Conservation (phyloP, 306 rosid genomes). For the Begonia peltatifolia region DNA sequence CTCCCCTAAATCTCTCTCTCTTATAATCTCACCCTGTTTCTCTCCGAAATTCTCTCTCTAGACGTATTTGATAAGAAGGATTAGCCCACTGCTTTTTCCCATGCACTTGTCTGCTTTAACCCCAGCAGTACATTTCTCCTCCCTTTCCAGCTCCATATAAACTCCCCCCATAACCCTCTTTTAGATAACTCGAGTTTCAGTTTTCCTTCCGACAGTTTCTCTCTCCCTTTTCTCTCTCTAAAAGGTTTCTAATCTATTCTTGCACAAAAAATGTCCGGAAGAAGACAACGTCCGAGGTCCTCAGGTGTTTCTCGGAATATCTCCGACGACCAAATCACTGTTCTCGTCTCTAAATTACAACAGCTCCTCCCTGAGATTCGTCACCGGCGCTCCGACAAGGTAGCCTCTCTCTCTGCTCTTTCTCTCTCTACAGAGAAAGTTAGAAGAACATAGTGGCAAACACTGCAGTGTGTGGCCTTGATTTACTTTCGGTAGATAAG, state of each 20-base stretch:
- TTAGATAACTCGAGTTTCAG: background rate
- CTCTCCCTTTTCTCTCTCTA: background rate
- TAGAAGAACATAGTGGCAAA: no score
- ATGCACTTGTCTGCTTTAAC: constrained; percentile 29
- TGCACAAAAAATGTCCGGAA: constrained; percentile 31
- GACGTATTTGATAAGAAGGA: constrained; percentile 37
- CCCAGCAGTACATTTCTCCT: constrained; percentile 8
- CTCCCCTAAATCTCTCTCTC: no score
- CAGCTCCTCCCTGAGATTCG: constrained; percentile 96
- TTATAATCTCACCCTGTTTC: background rate
- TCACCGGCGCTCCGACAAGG: constrained; percentile 65
- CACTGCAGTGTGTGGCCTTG: background rate
- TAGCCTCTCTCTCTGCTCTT: constrained; percentile 7
- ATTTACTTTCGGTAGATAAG: background rate
- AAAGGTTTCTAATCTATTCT: no score
- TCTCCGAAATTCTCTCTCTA: background rate
- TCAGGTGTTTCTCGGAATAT: constrained; percentile 42
- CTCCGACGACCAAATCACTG: constrained; percentile 82
- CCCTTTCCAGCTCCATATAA: background rate
- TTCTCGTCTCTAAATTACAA: constrained; percentile 77
- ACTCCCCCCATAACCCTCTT: background rate
- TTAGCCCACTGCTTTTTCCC: constrained; percentile 34
- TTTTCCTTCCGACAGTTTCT: background rate
- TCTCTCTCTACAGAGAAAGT: background rate
- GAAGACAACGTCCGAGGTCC: constrained; percentile 64